These are phyloP conservation scores for Pulveroboletus sp. DNA, from an alignment of 768 basidiomycete species.

Conservation along the genomic window DNA sequence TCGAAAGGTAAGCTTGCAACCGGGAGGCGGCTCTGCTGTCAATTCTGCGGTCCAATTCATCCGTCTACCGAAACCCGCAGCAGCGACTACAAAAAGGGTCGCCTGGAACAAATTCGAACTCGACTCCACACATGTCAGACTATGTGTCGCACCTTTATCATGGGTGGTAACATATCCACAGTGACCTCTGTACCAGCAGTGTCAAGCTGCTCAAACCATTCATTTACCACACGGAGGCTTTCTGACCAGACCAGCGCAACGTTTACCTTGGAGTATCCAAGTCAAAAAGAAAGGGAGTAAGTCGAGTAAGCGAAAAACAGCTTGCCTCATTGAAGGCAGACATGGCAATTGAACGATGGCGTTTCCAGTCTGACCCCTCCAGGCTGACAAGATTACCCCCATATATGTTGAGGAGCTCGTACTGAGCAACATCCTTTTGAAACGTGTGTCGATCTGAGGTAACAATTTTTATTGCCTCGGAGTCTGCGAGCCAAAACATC, in stretches of 20 bases:
- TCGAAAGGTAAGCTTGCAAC: conserved; percentile 34
- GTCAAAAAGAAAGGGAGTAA: background rate
- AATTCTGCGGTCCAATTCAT: conserved; percentile 32
- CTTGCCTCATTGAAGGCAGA: conserved; percentile 48
- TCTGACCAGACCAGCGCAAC: conserved; percentile 48
- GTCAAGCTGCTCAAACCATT: conserved; percentile 41
- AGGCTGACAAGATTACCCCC: conserved; percentile 41
- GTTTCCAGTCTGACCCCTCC: conserved; percentile 45
- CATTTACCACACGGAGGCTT: conserved; percentile 34
- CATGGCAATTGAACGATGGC: conserved; percentile 41
- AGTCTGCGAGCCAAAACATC: conserved; percentile 41
- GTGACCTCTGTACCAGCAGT: conserved; percentile 15
- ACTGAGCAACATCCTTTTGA: conserved; percentile 37
- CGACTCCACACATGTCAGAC: background rate
- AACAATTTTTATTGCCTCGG: conserved; percentile 38
- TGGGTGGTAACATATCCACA: conserved; percentile 8
- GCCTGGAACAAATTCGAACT: conserved; percentile 14
- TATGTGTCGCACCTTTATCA: conserved; percentile 12
- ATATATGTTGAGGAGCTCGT: conserved; percentile 42
- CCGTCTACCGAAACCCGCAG: conserved; percentile 40
- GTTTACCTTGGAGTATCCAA: conserved; percentile 32
- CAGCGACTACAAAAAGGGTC: conserved; percentile 37
- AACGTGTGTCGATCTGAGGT: conserved; percentile 33
- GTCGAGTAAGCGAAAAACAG: background rate
- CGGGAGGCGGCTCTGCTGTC: conserved; percentile 19